These are phyloP conservation scores for Marsdenia floribunda DNA, from an alignment of 257 asterid genomes.

Conservation along the genomic window DNA sequence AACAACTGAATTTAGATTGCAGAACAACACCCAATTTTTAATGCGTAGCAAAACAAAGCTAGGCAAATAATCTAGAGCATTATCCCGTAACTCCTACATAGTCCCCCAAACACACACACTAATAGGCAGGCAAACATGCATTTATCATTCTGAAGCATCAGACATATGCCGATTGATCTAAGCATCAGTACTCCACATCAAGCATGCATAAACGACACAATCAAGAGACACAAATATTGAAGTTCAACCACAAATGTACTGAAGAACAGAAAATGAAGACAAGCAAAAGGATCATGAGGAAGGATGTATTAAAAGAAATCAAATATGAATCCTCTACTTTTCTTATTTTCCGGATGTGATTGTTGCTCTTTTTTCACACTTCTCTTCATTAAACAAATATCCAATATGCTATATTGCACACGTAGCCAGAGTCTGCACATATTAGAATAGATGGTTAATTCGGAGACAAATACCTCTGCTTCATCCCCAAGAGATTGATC, in stretches of 20 bases:
- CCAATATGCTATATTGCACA: background rate
- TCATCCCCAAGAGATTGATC: slow-evolving; percentile 60
- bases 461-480: slow-evolving; percentile 50
- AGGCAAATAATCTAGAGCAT: no score
- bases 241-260: background rate
- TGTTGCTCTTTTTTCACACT: background rate
- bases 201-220: background rate
- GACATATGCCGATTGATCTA: background rate
- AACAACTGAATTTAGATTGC: background rate
- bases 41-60: no score
- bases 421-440: background rate
- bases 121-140: background rate
- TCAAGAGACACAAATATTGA: background rate
- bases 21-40: background rate
- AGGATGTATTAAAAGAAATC: background rate
- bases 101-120: no score
- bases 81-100: no score
- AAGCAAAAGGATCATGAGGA: background rate
- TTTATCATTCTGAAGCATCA: background rate
- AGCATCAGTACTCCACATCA: background rate
- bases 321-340: background rate
- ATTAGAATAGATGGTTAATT: background rate
- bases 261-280: background rate
- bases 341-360: background rate
- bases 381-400: background rate